Percentiles rank a stretch among this genome's conserved stretches.
These are phyloP conservation scores for Catunica adiposa DNA, from an alignment of 2,329 filamentous ascomycete genomes.

Conservation along the genomic window DNA sequence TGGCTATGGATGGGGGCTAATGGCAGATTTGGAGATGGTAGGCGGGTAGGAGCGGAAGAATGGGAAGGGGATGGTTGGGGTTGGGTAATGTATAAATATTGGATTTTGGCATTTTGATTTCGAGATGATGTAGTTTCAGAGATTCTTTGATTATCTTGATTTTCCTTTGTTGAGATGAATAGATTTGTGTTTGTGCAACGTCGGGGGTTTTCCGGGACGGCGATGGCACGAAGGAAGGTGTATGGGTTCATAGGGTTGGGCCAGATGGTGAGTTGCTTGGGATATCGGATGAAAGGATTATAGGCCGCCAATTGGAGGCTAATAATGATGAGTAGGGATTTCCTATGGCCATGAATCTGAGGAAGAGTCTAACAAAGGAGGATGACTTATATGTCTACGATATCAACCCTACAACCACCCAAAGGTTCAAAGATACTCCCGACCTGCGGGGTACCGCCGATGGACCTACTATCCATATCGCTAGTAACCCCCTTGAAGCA, in stretches of 20 bases:
- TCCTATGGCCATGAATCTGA: constrained; percentile 47
- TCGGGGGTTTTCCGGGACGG: neutral
- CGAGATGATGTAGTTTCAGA: too few relatives aligned
- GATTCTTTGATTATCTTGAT: too few relatives aligned
- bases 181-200: too few relatives aligned
- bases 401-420: constrained; percentile 34
- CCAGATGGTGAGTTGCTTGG: constrained; percentile 37
- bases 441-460: constrained; percentile 25
- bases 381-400: constrained; percentile 40
- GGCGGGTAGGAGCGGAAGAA: too few relatives aligned
- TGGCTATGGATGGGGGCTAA: too few relatives aligned
- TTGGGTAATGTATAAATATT: too few relatives aligned
- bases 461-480: constrained; percentile 29
- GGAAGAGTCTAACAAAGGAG: constrained; percentile 34
- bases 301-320: neutral
- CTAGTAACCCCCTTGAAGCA: constrained; percentile 26
- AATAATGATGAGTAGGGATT: constrained; percentile 30
- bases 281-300: neutral
- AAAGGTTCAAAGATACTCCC: constrained; percentile 29
- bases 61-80: too few relatives aligned
- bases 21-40: too few relatives aligned
- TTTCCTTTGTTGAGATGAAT: too few relatives aligned
- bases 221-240: neutral
- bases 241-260: constrained; percentile 45
- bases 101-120: too few relatives aligned